Evolutionary conservation across 352 stramenopile genomes (phyloP), one percentile per base, ranked within the genome.

Genomic region (Globisporangium echinulatum): DNA sequence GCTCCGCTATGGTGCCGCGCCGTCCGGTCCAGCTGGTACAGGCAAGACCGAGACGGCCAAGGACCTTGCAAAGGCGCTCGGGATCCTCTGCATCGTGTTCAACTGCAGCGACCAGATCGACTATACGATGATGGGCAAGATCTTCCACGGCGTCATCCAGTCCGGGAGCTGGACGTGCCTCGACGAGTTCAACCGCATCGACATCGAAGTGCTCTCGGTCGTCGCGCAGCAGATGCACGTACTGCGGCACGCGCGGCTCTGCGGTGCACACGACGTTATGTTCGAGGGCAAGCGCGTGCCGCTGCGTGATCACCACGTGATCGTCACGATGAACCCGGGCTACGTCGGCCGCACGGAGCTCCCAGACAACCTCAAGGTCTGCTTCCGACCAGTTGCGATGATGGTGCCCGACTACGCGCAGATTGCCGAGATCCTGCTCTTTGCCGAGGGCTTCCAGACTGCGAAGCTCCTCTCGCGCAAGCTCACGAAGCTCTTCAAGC

Each of bases 41-140:
- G 83, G 91, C 4, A 98, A 98, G 64, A 98, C 93, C 0, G 94
- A 98, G 69, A 98, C 92, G 1, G 97, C 88, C 0, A 97, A 98
- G 66, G 94, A 98, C 68, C 68, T 98, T 14, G 92, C 89, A 9
- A 90, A 94, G 62, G 88, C 82, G 1, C 72, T 98, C 1, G 92
- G 88, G 1, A 94, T 97, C 37, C 78, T 95, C 0, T 97, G 90
- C 59, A 97, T 98, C 59, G 94, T 98, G 15, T 97, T 97, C 65
- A 98, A 98, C 64, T 98, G 94, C 74, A 97, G 85, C 38, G 94
- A 98, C 60, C 91, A 98, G 71, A 98, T 98, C 74, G 97, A 88
- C 60, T 91, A 88, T 68, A 88, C 82, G 58, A 90, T 90, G 69
- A 85, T 94, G 75, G 85, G 71, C n/a, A 92, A 82, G 52, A 85